These are phyloP conservation scores for Diaporthe amygdali DNA, from an alignment of 2,329 filamentous ascomycete species.

Conservation along the genomic window DNA sequence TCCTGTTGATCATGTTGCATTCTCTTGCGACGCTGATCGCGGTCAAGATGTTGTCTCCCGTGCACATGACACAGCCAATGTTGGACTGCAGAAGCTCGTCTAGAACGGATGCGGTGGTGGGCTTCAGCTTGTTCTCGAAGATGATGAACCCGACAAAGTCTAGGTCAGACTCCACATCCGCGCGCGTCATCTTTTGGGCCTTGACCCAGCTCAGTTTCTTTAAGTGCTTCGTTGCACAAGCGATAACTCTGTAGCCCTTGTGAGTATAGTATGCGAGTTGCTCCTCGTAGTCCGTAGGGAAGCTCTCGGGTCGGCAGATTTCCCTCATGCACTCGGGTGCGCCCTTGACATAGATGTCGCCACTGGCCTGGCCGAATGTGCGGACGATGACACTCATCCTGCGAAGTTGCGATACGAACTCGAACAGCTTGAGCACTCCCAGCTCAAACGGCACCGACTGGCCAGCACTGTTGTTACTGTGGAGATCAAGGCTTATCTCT, in stretches of 20 bases:
- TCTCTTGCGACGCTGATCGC: conserved; percentile 95
- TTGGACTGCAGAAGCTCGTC: conserved; percentile 81
- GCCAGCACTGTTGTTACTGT: conserved; percentile 49
- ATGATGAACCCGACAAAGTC: conserved; percentile 96
- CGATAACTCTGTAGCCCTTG: conserved; percentile 94
- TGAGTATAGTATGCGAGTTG: conserved; percentile 91
- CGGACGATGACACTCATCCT: conserved; percentile 92
- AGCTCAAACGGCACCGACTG: conserved; percentile 71
- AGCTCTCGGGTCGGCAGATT: conserved; percentile 83
- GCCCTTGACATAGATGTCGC: conserved; percentile 92
- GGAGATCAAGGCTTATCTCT: conserved; percentile 53
- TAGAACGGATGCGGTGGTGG: conserved; percentile 80
- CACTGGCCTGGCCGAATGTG: conserved; percentile 83
- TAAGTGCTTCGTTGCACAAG: conserved; percentile 88
- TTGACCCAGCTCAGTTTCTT: conserved; percentile 91
- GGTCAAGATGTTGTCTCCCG: conserved; percentile 96
- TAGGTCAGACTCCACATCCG: conserved; percentile 82
- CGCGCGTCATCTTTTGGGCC: conserved; percentile 88
- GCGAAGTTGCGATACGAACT: conserved; percentile 92
- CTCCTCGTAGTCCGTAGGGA: conserved; percentile 90
- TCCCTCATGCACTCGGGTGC: conserved; percentile 96
- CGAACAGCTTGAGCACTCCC: conserved; percentile 88
- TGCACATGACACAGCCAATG: conserved; percentile 94
- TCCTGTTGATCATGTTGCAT: conserved; percentile 80
- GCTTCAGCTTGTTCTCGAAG: conserved; percentile 98